These are phyloP conservation scores for Hibiscus syriacus DNA, from an alignment of 345 rosid genomes.

Conservation along the genomic window DNA sequence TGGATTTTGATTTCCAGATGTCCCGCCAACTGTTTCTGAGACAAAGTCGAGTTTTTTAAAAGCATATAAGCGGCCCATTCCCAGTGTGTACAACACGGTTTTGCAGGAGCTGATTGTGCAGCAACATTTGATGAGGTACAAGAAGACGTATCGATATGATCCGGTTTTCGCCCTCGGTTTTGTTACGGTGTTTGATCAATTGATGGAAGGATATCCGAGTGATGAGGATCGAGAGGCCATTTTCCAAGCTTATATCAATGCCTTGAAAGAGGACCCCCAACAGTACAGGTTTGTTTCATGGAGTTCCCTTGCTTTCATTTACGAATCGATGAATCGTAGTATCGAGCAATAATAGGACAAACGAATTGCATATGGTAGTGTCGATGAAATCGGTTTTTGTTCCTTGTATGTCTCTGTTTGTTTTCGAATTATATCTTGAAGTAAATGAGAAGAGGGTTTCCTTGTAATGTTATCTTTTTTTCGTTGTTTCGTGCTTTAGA, in stretches of 20 bases:
- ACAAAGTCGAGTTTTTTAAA: slow-evolving; percentile 73
- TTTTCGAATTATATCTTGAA: not conserved
- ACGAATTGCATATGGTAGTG: not conserved
- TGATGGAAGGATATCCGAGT: slow-evolving; percentile 97
- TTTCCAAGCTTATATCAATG: slow-evolving; percentile 70
- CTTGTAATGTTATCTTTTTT: not conserved
- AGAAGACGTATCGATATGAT: slow-evolving; percentile 72
- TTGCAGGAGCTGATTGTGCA: slow-evolving; percentile 89
- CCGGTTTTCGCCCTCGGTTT: slow-evolving; percentile 93
- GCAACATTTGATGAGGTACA: slow-evolving; percentile 91
- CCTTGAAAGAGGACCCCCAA: slow-evolving; percentile 81
- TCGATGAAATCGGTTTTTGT: too few species aligned
- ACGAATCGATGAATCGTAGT: not conserved
- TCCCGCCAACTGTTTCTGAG: slow-evolving; percentile 69
- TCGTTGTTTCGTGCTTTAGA: slow-evolving; percentile 24
- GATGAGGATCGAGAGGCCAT: slow-evolving; percentile 85
- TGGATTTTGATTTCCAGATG: slow-evolving; percentile 35
- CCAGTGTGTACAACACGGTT: slow-evolving; percentile 80
- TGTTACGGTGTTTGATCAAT: slow-evolving; percentile 90
- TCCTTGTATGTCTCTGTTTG: too few species aligned
- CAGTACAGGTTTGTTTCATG: slow-evolving; percentile 60
- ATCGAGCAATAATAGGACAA: not conserved
- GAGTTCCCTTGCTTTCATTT: not conserved
- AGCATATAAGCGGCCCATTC: slow-evolving; percentile 85
- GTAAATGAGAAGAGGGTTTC: not conserved